Evolutionary conservation across 2,329 filamentous ascomycete species (phyloP), one percentile per base, ranked within the genome.

Genomic region (Aspergillus sp.): DNA sequence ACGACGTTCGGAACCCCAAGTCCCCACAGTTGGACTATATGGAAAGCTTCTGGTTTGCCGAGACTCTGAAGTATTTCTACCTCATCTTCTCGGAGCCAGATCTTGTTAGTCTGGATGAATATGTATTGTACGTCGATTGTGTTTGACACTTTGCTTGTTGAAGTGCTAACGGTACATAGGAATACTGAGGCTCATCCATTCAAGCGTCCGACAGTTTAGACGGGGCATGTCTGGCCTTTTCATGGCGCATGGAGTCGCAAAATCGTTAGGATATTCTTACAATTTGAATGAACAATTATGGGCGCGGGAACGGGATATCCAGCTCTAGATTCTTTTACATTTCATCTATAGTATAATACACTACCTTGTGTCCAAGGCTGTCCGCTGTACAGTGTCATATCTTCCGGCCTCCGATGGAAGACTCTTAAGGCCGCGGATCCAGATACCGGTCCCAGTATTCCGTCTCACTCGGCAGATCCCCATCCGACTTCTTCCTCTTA

Each of bases 1-100:
- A 60, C 3, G 74, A 79, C 58, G 74, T 79, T 42, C 67, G 70
- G 23, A 56, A 64, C 38, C 46, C 40, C 1, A 45, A 63, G 16
- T 55, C 72, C 5, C 48, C 43, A n/a, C 60, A 69, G 25, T 49
- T 63, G 38, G 71, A 76, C 49, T 67, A 69, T 43, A 76, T 76
- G 73, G 72, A 76, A 53, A 76, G 72, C 50, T 76, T 75, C 58
- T 76, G 74, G 74, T 57, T 75, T n/a, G 70, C 73, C 0, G 74
- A 76, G 59, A 76, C 74, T 4, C 58, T 76, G 50, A 76, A 76
- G 48, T 76, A 76, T 54, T 71, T 76, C 44, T 76, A 75, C 36
- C 64, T 76, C n/a, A 71, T 73, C 21, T 76, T 76, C 54, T 72
- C 70, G 3, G 71, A 74, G 48, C 71, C 72, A 5, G 60, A 66